These are phyloP conservation scores for Nicotiana otophora DNA, from an alignment of 257 asterid genomes.

Conservation along the genomic window DNA sequence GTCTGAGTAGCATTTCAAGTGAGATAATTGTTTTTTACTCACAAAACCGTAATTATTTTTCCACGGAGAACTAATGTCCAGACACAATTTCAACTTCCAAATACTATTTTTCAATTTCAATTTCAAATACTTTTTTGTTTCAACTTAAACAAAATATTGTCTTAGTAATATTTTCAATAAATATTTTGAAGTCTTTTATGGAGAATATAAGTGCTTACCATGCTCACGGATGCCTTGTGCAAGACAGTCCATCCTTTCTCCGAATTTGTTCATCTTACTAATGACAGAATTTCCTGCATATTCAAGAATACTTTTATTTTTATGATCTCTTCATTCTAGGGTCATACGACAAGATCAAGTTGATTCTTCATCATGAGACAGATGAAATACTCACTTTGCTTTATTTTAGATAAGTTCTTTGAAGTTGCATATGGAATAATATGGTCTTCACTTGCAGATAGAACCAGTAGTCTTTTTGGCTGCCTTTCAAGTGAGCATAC, in stretches of 20 bases:
- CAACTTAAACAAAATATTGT: not conserved
- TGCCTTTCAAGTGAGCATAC: not conserved
- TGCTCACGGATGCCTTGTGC: constrained; percentile 47
- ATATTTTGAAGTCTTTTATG: not conserved
- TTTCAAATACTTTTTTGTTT: not conserved
- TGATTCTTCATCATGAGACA: not conserved
- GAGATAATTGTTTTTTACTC: not conserved
- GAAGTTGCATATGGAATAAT: not conserved
- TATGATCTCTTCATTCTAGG: constrained; percentile 12
- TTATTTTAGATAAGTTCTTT: not conserved
- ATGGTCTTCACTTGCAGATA: not conserved
- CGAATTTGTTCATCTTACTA: constrained; percentile 29
- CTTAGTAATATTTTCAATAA: not conserved
- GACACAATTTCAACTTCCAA: not conserved
- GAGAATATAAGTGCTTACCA: constrained; percentile 9
- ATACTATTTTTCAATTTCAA: not conserved
- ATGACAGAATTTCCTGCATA: constrained; percentile 19
- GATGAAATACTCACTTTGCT: not conserved
- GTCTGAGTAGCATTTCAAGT: not conserved
- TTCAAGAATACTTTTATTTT: not conserved
- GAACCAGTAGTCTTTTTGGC: not conserved
- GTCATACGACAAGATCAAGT: constrained; percentile 1
- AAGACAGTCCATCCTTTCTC: constrained; percentile 31
- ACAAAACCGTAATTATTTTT: not conserved
- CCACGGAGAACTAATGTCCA: too few relatives aligned